A percentile compares a stretch with the other conserved stretches of the same genome.
Conservation (phyloP, 495 filamentous ascomycete species). For the Penicillium manginii region DNA sequence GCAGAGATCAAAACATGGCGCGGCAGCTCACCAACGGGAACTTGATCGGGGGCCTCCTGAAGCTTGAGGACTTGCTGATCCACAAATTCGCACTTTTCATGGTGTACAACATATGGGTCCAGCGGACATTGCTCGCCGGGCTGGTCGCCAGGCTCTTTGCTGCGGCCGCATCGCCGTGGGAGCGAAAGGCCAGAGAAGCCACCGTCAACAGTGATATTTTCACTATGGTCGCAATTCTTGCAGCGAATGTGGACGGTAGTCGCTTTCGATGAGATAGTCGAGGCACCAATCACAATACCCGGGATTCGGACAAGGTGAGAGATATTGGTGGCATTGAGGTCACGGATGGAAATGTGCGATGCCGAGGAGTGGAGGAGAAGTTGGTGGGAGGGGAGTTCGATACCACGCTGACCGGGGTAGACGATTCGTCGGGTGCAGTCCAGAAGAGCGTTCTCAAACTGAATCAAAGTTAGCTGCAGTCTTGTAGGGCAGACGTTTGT, state of each 20-base stretch:
- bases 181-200: slow-evolving; percentile 87
- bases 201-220: slow-evolving; percentile 72
- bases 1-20: slow-evolving; percentile 93
- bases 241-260: slow-evolving; percentile 87
- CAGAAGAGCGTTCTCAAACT: slow-evolving; percentile 92
- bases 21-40: slow-evolving; percentile 95
- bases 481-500: not conserved
- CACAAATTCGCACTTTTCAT: slow-evolving; percentile 94
- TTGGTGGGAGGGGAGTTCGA: slow-evolving; percentile 82
- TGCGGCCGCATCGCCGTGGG: slow-evolving; percentile 73
- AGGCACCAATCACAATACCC: slow-evolving; percentile 97
- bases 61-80: slow-evolving; percentile 98
- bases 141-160: slow-evolving; percentile 59
- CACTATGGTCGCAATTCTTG: slow-evolving; percentile 77
- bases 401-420: slow-evolving; percentile 71
- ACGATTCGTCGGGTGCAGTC: slow-evolving; percentile 92
- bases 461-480: slow-evolving; percentile 14
- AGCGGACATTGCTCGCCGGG: slow-evolving; percentile 76
- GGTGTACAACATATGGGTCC: slow-evolving; percentile 93
- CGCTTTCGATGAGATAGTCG: slow-evolving; percentile 94
- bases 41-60: slow-evolving; percentile 97
- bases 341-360: slow-evolving; percentile 89
- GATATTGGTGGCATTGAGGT: slow-evolving; percentile 90
- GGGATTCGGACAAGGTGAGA: slow-evolving; percentile 94
- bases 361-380: slow-evolving; percentile 92